Conservation (phyloP, 2,329 filamentous ascomycete genomes). For the Fusarium secorum region DNA sequence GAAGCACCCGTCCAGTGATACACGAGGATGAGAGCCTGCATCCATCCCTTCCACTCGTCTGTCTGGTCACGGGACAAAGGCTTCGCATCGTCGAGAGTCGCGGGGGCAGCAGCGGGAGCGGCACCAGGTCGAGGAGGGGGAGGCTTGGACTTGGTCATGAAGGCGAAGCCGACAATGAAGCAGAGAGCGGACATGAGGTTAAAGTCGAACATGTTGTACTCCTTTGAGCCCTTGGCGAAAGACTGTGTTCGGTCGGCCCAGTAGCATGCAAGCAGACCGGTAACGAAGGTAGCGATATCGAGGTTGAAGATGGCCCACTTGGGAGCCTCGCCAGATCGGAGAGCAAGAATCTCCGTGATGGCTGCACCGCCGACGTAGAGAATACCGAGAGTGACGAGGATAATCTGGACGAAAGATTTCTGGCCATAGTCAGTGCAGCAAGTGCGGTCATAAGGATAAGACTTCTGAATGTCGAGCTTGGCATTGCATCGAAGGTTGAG, state of each 20-base stretch:
- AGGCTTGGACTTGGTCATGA: slow-evolving; percentile 33
- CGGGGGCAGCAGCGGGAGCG: background rate
- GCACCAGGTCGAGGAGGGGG: slow-evolving; percentile 12
- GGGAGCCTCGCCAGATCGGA: slow-evolving; percentile 18
- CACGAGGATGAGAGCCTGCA: slow-evolving; percentile 62
- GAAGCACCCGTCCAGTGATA: slow-evolving; percentile 63
- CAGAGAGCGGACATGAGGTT: slow-evolving; percentile 28
- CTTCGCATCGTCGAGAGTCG: slow-evolving; percentile 30
- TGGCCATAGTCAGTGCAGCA: slow-evolving; percentile 60
- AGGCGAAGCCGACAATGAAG: slow-evolving; percentile 21
- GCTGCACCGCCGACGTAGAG: slow-evolving; percentile 29
- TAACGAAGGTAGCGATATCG: slow-evolving; percentile 35
- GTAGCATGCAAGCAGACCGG: slow-evolving; percentile 40
- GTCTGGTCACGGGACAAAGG: slow-evolving; percentile 58
- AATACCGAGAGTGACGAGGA: slow-evolving; percentile 29
- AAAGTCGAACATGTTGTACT: slow-evolving; percentile 36
- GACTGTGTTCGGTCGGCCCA: slow-evolving; percentile 44
- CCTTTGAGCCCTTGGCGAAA: slow-evolving; percentile 41
- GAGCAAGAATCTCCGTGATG: slow-evolving; percentile 15
- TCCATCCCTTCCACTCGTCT: slow-evolving; percentile 72
- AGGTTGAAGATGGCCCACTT: slow-evolving; percentile 29
- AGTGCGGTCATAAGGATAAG: slow-evolving; percentile 57
- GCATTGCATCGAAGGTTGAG: slow-evolving; percentile 64
- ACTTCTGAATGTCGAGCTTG: slow-evolving; percentile 43
- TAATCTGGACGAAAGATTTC: slow-evolving; percentile 35